Conservation (phyloP, 805 yeast species). For the Tetrapisispora iriomotensis region DNA sequence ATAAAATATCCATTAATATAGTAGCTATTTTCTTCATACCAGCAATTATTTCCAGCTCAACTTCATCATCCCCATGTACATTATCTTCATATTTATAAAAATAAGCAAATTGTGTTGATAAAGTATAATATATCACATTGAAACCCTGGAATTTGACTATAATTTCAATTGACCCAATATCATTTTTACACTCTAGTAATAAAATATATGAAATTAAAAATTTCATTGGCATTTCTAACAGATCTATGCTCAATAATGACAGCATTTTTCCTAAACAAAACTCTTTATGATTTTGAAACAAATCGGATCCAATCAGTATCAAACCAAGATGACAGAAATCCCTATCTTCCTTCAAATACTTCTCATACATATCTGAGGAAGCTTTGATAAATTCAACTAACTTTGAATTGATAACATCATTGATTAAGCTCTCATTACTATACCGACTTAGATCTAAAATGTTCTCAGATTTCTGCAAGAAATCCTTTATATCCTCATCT, state of each 20-base stretch:
- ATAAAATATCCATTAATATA: constrained; percentile 42
- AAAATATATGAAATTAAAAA: constrained; percentile 36
- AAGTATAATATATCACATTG: constrained; percentile 33
- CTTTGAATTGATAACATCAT: constrained; percentile 16
- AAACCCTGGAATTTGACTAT: constrained; percentile 47
- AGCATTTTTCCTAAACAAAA: constrained; percentile 44
- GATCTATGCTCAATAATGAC: constrained; percentile 33
- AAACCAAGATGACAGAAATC: constrained; percentile 32
- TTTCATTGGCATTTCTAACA: constrained; percentile 30
- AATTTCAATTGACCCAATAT: constrained; percentile 34
- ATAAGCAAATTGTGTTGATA: constrained; percentile 32
- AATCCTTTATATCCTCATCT: constrained; percentile 12
- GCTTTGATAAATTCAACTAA: constrained; percentile 23
- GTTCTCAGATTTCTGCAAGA: constrained; percentile 24
- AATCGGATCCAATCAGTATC: constrained; percentile 25
- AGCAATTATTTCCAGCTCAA: constrained; percentile 27
- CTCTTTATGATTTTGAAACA: constrained; percentile 31
- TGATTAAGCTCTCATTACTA: constrained; percentile 3
- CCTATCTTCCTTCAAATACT: constrained; percentile 19
- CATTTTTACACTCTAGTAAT: constrained; percentile 36
- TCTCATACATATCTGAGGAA: constrained; percentile 21
- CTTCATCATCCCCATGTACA: constrained; percentile 12
- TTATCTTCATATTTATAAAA: constrained; percentile 22
- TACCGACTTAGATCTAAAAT: constrained; percentile 11
- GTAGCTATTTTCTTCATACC: constrained; percentile 32